Conservation (phyloP, 2,329 filamentous ascomycete species). For the Chrysosporium queenslandicum region DNA sequence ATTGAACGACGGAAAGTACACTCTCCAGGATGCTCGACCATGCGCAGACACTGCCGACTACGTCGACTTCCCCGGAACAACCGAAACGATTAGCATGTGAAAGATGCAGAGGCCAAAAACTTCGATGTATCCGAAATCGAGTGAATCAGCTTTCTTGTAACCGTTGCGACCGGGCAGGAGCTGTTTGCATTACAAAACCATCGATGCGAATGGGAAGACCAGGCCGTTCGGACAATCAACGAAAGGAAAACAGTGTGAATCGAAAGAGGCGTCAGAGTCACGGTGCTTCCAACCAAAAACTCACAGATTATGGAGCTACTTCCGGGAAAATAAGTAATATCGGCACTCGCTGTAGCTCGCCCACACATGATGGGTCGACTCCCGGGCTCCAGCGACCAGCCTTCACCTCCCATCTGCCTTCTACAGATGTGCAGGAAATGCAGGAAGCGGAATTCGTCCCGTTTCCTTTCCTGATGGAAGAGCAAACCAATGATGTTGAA, state of each 20-base stretch:
- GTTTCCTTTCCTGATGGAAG: background rate
- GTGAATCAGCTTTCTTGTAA: constrained; percentile 8
- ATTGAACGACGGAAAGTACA: background rate
- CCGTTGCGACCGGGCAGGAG: constrained; percentile 9
- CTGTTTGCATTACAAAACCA: constrained; percentile 9
- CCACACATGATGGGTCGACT: background rate
- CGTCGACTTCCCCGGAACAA: background rate
- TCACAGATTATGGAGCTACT: background rate
- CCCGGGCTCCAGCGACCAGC: background rate
- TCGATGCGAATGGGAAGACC: constrained; percentile 11
- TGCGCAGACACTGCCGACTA: background rate
- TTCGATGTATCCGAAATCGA: constrained; percentile 10
- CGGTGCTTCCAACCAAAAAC: background rate
- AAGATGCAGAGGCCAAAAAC: constrained; percentile 11
- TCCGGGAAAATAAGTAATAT: background rate
- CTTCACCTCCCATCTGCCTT: constrained; percentile 1
- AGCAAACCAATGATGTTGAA: background rate
- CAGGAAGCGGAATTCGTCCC: background rate
- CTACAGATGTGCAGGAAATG: background rate
- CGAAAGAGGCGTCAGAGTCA: constrained; percentile 7
- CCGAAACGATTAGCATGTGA: constrained; percentile 10
- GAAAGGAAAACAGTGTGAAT: constrained; percentile 8
- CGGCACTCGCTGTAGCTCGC: background rate
- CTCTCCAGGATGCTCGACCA: background rate
- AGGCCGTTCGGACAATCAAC: constrained; percentile 6